Percentiles rank a stretch among this genome's conserved stretches.
phyloP scores from a whole-genome alignment of 345 rosid genomes.

The Eucalyptus sideroxylon region DNA sequence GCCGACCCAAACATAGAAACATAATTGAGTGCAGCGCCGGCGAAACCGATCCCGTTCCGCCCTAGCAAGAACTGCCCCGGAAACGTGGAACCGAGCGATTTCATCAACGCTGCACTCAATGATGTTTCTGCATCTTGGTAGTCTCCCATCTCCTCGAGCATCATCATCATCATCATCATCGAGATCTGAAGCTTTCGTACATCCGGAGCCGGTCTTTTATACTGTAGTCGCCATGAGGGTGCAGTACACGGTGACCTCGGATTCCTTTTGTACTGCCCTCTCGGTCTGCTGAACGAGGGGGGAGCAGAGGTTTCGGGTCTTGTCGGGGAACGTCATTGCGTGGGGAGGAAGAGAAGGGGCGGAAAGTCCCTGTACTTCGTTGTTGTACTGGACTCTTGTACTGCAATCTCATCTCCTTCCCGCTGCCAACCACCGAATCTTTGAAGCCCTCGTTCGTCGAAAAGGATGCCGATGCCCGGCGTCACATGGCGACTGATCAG shows the following conservation, averaged over 20 bases:
- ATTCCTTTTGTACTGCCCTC: not conserved
- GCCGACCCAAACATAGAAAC: slow-evolving; percentile 1
- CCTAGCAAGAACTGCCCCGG: not conserved
- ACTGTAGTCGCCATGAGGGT: not conserved
- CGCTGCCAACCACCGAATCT: not conserved
- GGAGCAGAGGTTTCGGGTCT: not conserved
- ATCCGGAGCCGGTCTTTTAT: not conserved
- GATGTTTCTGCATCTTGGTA: not conserved
- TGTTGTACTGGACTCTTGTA: not conserved
- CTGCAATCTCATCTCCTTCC: not conserved
- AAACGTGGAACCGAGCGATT: not conserved
- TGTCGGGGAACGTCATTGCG: not conserved
- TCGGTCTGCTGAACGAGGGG: not conserved
- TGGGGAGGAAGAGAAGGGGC: not conserved
- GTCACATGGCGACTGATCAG: not conserved
- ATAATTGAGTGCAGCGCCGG: slow-evolving; percentile 15
- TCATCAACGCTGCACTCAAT: slow-evolving; percentile 60
- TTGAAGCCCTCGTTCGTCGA: not conserved
- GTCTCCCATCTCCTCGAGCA: not conserved
- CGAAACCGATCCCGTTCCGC: not conserved
- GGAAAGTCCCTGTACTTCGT: not conserved
- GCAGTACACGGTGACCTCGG: not conserved
- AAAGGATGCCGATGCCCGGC: not conserved
- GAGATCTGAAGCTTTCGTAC: not conserved
- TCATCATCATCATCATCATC: not conserved